Evolutionary conservation across 306 rosid genomes (phyloP), one percentile per base, ranked within the genome.

Genomic region (apple (Malus domestica)): DNA sequence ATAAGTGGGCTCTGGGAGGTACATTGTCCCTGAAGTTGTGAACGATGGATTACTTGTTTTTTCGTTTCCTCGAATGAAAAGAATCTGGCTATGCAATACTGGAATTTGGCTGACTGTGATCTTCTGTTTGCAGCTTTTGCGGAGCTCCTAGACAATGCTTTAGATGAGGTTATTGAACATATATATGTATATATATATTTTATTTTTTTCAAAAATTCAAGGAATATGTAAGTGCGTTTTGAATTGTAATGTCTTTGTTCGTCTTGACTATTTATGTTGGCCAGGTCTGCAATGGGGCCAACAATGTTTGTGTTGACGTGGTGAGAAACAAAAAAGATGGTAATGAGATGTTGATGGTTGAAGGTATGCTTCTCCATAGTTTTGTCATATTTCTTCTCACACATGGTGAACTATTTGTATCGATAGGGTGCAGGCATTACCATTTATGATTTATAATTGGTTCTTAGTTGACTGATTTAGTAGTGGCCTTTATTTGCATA

Each of bases 1-100:
- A 94, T 77, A 94, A 94, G 83, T 94, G 98, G 98, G 96, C 95
- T 44, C 91, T 94, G 54, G 98, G 98, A 92, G 98, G 98, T 66
- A 16, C 9, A 29, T 20, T 64, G 49, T 23, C 51, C 9, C 74
- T 7, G 5, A 70, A 29, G 10, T 54, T 22, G 9, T 52, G 63
- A 27, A 71, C 2, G 11, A 40, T 69, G 22, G 20, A 14, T 51
- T 10, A 40, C 33, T 68, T n/a, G 42, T n/a, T 20, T 35, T 67
- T n/a, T 42, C 4, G 1, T 8, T 40, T 40, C 40, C 55, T 20
- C 20, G 14, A 51, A 2, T 40, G 4, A 23, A 23, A 22, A 38
- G 33, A 49, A 52, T 32, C 35, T 68, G 11, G 57, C 80, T 67
- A 62, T 74, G 14, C 14, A 33, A 18, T 79, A 22, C 20, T 35